Conservation (phyloP, 257 asterid species). For the Schizonepeta tenuifolia region DNA sequence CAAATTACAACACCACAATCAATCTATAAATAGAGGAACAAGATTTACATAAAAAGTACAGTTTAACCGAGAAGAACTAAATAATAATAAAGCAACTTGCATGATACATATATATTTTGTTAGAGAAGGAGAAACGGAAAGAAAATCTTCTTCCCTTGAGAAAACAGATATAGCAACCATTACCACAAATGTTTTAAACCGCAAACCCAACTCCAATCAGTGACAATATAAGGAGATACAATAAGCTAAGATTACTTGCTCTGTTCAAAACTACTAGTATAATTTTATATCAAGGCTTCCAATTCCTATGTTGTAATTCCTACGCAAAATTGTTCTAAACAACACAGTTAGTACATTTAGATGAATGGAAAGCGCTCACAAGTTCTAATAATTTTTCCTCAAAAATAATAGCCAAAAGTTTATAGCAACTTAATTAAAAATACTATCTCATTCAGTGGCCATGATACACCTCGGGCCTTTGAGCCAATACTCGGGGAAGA, state of each 20-base stretch:
- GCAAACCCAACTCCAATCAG: background rate
- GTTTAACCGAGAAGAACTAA: no score
- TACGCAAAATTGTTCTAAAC: background rate
- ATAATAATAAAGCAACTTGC: no score
- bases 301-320: background rate
- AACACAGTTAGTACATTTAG: background rate
- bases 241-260: background rate
- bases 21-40: no score
- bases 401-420: background rate
- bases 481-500: background rate
- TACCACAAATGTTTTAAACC: no score
- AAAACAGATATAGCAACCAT: no score
- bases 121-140: no score
- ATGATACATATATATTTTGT: no score
- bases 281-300: background rate
- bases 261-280: background rate
- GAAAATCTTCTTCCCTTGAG: no score
- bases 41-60: no score
- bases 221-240: background rate
- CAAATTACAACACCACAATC: no score
- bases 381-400: background rate
- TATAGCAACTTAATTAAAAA: background rate
- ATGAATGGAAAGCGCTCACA: background rate
- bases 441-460: background rate
- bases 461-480: slow-evolving; percentile 1